phyloP scores from a whole-genome alignment of 805 yeast species.

The Myxozyma kluyveri region DNA sequence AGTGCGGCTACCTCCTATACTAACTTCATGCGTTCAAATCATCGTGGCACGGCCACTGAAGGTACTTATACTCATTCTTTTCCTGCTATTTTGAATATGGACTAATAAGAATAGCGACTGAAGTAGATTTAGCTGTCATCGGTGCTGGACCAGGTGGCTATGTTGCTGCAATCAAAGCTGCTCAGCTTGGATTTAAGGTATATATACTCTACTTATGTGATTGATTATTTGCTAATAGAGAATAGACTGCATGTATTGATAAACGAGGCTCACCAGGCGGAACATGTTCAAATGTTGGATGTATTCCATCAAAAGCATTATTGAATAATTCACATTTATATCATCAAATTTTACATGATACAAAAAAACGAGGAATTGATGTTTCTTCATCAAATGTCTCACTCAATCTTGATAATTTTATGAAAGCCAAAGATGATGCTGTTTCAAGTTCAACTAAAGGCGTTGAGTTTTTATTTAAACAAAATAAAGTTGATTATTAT shows the following conservation, averaged over 20 bases:
- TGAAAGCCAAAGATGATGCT: conserved; percentile 87
- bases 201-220: neutral
- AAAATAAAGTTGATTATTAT: conserved; percentile 89
- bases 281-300: conserved; percentile 97
- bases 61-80: neutral
- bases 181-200: conserved; percentile 80
- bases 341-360: conserved; percentile 84
- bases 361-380: conserved; percentile 86
- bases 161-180: conserved; percentile 98
- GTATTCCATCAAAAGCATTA: conserved; percentile 96
- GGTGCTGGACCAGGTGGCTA: conserved; percentile 99
- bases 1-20: conserved; percentile 3
- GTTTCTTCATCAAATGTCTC: conserved; percentile 51
- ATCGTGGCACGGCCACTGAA: conserved; percentile 27
- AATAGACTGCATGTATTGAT: conserved; percentile 88
- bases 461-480: conserved; percentile 90
- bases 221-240: neutral
- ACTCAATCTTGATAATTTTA: conserved; percentile 73
- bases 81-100: neutral
- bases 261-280: conserved; percentile 97
- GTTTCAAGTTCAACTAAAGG: conserved; percentile 91
- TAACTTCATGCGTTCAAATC: conserved; percentile 14
- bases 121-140: conserved; percentile 88
- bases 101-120: conserved; percentile 31
- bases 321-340: conserved; percentile 90